Percentiles rank a stretch among this genome's conserved stretches.
These are phyloP conservation scores for Forsythia viridissima DNA, from an alignment of 257 asterid species.

Conservation along the genomic window DNA sequence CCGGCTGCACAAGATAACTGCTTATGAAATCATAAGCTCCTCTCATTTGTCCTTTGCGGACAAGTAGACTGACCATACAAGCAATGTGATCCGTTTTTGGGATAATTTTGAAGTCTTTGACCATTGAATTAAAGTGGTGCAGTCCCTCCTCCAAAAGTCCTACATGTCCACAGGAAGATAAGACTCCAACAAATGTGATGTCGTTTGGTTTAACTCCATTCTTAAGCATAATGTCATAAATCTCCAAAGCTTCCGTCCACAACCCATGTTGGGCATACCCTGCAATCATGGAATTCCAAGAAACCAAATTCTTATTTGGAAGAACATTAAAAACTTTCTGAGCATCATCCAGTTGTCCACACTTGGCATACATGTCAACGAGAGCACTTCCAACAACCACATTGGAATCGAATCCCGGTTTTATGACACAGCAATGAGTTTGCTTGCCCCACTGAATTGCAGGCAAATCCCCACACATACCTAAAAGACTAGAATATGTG, in stretches of 20 bases:
- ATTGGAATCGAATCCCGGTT: slow-evolving; percentile 57
- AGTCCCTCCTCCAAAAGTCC: slow-evolving; percentile 69
- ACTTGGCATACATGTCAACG: slow-evolving; percentile 76
- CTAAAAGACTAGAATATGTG: slow-evolving; percentile 69
- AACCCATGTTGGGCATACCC: slow-evolving; percentile 83
- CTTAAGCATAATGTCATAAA: slow-evolving; percentile 51
- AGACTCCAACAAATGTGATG: slow-evolving; percentile 62
- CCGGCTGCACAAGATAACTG: slow-evolving; percentile 39
- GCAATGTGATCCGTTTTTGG: slow-evolving; percentile 74
- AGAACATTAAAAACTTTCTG: slow-evolving; percentile 56
- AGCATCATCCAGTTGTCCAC: slow-evolving; percentile 63
- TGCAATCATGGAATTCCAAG: slow-evolving; percentile 78
- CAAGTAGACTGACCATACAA: slow-evolving; percentile 64
- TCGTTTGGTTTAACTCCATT: slow-evolving; percentile 52
- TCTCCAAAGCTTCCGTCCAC: slow-evolving; percentile 64
- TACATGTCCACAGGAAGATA: slow-evolving; percentile 70
- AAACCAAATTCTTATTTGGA: slow-evolving; percentile 53
- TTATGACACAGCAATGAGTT: slow-evolving; percentile 58
- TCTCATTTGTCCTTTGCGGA: slow-evolving; percentile 58
- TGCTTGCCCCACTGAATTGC: slow-evolving; percentile 80
- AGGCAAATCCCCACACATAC: slow-evolving; percentile 75
- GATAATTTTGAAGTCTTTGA: slow-evolving; percentile 39
- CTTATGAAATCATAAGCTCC: slow-evolving; percentile 55
- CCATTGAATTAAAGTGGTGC: slow-evolving; percentile 58
- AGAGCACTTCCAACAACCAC: slow-evolving; percentile 78